A percentile compares a stretch with the other conserved stretches of the same genome.
phyloP scores from a whole-genome alignment of 208 protist species.

The Vickermania spadyakhi region DNA sequence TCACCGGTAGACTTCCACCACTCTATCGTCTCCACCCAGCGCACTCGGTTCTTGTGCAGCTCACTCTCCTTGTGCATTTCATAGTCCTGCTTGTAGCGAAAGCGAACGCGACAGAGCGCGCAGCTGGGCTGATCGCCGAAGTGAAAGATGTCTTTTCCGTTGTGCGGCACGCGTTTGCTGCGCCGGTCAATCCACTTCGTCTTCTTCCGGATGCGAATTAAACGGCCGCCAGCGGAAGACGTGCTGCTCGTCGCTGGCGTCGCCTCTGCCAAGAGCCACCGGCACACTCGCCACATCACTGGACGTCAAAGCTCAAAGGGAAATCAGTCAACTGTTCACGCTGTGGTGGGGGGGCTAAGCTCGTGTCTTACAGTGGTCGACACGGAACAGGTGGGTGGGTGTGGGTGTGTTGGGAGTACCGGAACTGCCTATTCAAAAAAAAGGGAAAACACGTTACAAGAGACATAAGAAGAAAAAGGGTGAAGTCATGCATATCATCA shows the following conservation, averaged over 20 bases:
- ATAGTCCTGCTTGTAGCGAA: slow-evolving; percentile 88
- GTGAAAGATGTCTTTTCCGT: slow-evolving; percentile 77
- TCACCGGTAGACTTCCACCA: slow-evolving; percentile 78
- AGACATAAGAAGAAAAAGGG: slow-evolving; percentile 3
- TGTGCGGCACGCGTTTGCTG: slow-evolving; percentile 73
- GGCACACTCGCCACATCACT: slow-evolving; percentile 28
- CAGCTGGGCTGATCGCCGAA: slow-evolving; percentile 87
- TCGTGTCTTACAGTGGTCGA: background rate
- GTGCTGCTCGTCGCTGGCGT: slow-evolving; percentile 70
- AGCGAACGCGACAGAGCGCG: slow-evolving; percentile 80
- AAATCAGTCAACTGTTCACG: background rate
- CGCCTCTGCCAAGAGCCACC: slow-evolving; percentile 38
- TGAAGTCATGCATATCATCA: background rate
- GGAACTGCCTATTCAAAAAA: background rate
- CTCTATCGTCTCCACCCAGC: slow-evolving; percentile 80
- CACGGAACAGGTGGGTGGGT: too few species aligned
- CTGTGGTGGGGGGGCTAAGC: background rate
- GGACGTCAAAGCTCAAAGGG: background rate
- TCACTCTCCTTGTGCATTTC: slow-evolving; percentile 87
- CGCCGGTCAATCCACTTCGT: slow-evolving; percentile 83
- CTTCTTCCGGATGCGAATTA: slow-evolving; percentile 87
- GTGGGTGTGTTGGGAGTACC: too few species aligned
- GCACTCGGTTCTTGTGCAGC: slow-evolving; percentile 69
- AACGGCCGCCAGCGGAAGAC: slow-evolving; percentile 58
- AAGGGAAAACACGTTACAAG: background rate